Evolutionary conservation across 2,329 filamentous ascomycete genomes (phyloP).

Genomic region (Leptodontidium sp.): DNA sequence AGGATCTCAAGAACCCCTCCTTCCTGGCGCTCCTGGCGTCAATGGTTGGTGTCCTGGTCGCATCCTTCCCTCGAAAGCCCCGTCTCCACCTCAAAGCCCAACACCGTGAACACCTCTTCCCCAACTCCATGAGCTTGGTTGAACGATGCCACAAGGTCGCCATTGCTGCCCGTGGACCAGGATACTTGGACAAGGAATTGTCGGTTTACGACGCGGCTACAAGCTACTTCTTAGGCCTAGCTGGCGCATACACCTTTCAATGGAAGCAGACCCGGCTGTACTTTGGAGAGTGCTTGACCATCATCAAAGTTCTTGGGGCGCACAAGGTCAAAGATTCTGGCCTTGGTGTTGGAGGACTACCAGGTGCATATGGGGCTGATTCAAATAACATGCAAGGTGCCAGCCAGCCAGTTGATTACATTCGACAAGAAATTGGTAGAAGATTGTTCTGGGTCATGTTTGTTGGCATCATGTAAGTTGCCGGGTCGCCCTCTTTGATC

Average conservation of each 20-base stretch:
- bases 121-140: conserved; percentile 73
- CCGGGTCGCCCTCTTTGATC: neutral
- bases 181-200: conserved; percentile 62
- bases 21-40: conserved; percentile 77
- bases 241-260: conserved; percentile 72
- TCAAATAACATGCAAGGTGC: conserved; percentile 25
- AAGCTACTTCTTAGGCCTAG: conserved; percentile 77
- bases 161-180: conserved; percentile 69
- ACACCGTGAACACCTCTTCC: conserved; percentile 70
- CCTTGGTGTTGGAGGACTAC: conserved; percentile 43
- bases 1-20: conserved; percentile 70
- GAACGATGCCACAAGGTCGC: conserved; percentile 76
- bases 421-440: conserved; percentile 77
- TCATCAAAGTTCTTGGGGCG: conserved; percentile 73
- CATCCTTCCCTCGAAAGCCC: conserved; percentile 78
- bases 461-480: conserved; percentile 69
- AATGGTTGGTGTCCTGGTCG: conserved; percentile 78
- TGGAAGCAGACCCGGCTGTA: conserved; percentile 74
- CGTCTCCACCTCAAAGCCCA: conserved; percentile 74
- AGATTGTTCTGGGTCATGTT: conserved; percentile 88
- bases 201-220: conserved; percentile 72
- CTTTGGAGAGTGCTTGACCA: conserved; percentile 74
- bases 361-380: conserved; percentile 38
- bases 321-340: conserved; percentile 59
- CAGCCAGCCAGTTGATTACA: conserved; percentile 61